Evolutionary conservation across 805 yeast genomes (phyloP), one percentile per base, ranked within the genome.

Genomic region (Pichia membranifaciens): DNA sequence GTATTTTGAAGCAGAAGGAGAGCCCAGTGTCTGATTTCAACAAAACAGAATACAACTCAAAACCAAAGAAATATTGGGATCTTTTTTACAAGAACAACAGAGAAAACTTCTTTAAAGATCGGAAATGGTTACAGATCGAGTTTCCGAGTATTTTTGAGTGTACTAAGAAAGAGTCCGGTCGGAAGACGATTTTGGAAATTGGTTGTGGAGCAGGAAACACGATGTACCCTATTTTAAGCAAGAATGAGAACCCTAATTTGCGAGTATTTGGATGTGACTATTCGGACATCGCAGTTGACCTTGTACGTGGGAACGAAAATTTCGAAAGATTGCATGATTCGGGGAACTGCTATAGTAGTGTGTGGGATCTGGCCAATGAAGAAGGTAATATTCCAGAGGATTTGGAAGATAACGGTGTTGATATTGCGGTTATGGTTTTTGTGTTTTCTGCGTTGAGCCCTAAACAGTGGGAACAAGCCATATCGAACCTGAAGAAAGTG

Each of bases 161-260:
- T 5, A 87, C 96, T 3, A 78, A 79, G 52, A 75, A 77, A 21
- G 84, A 82, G 54, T 73, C 82, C 6, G 84, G 88, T n/a, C 78
- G 83, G 4, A 74, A 75, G 20, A 79, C 82, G 3, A 83, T 93
- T 31, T 73, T 93, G 47, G 99, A 93, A 65, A 84, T 93, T 41
- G 99, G 99, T 3, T 93, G 99, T 68, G 99, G 99, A 48, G 98
- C 96, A 5, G 99, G 99, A 10, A 93, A 93, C 65, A 93, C 99
- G 0, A 77, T 93, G 71, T 93, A 84, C 64, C 99, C 99, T 4
- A 82, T 93, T 18, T 68, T 93, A 49, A 75, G 75, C 47, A 89
- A 84, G 56, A 93, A 93, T 63, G 73, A 86, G 62, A 93, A 93
- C 66, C 81, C 82, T n/a, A 67, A 81, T 23, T 68, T 93, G 44